Conservation (phyloP, 441 rosid species). For the Omphalea diandra region DNA sequence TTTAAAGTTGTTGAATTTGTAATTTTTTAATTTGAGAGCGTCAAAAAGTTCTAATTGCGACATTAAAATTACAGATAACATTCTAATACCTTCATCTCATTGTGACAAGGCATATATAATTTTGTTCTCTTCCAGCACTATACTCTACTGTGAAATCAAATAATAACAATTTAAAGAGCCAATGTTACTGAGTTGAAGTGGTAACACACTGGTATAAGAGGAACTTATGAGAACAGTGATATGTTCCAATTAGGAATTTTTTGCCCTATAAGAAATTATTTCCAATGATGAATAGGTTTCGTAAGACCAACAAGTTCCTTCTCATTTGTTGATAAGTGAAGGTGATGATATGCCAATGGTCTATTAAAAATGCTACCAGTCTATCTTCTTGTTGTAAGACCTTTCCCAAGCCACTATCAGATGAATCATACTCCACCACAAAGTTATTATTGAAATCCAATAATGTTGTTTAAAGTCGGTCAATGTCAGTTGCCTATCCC, state of each 20-base stretch:
- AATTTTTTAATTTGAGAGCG: too few species aligned
- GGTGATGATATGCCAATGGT: background rate
- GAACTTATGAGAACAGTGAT: too few species aligned
- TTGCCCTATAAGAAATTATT: background rate
- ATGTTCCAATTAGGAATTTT: background rate
- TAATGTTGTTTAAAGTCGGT: too few species aligned
- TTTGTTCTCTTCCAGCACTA: background rate
- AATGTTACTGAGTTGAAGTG: background rate
- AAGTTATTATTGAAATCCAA: background rate
- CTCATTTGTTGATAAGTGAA: background rate
- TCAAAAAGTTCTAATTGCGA: too few species aligned
- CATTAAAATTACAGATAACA: too few species aligned
- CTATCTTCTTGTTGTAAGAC: background rate
- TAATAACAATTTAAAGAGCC: background rate
- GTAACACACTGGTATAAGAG: background rate
- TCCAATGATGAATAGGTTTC: background rate
- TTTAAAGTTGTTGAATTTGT: too few species aligned
- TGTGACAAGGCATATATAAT: background rate
- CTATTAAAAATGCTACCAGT: background rate
- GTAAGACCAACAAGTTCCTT: background rate
- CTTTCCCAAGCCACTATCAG: background rate
- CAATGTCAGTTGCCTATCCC: too few species aligned
- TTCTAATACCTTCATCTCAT: background rate
- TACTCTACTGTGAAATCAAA: background rate
- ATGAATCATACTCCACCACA: background rate